Conservation (phyloP, 768 basidiomycete genomes). For the Psilocybe azurescens region DNA sequence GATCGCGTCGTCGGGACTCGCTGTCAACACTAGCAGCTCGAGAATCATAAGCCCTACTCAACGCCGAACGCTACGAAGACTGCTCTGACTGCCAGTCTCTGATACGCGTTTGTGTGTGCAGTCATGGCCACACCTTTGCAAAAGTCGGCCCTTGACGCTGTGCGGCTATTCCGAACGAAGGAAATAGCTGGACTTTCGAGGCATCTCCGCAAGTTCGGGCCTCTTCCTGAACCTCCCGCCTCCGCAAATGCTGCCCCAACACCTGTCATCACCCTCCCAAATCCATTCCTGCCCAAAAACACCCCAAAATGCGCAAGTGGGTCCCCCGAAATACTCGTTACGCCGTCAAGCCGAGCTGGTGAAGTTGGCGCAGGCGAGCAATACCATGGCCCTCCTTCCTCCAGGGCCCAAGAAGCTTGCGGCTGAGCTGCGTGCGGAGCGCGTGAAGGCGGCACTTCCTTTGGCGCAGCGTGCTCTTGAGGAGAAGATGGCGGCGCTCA, state of each 20-base stretch:
- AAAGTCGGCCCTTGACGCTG: conserved; percentile 6
- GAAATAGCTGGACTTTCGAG: conserved; percentile 44
- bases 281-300: conserved; percentile 76
- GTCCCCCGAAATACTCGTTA: conserved; percentile 69
- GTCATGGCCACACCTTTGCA: conserved; percentile 2
- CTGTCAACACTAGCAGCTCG: conserved; percentile 4
- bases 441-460: conserved; percentile 25
- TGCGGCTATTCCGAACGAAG: conserved; percentile 28
- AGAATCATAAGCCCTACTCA: not conserved
- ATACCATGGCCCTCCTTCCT: conserved; percentile 65
- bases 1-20: not conserved
- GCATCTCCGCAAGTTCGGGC: conserved; percentile 41
- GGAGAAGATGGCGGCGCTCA: not conserved
- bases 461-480: conserved; percentile 9
- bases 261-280: conserved; percentile 44
- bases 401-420: conserved; percentile 62
- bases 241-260: conserved; percentile 13
- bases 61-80: not conserved
- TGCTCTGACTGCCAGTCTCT: too few relatives aligned
- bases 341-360: conserved; percentile 81
- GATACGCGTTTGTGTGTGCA: not conserved
- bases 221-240: conserved; percentile 35
- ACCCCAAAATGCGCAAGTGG: conserved; percentile 68
- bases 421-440: conserved; percentile 22
- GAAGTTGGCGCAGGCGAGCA: conserved; percentile 65